A percentile compares a stretch with the other conserved stretches of the same genome.
phyloP scores from a whole-genome alignment of 345 rosid species.

The Populus euphratica region DNA sequence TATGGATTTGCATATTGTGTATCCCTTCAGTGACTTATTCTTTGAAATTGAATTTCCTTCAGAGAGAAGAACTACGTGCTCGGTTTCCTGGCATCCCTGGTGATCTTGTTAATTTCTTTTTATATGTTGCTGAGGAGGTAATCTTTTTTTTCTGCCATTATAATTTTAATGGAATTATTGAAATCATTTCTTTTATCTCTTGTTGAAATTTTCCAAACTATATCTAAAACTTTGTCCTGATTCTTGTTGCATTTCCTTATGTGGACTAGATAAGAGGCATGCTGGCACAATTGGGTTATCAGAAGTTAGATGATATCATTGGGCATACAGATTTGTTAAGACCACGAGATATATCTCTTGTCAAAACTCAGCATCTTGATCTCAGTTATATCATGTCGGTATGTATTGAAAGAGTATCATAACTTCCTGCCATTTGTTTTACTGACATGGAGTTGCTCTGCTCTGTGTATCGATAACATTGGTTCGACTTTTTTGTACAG shows the following conservation, averaged over 20 bases:
- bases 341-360: slow-evolving; percentile 85
- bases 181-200: background rate
- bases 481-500: slow-evolving; percentile 35
- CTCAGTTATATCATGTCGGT: slow-evolving; percentile 75
- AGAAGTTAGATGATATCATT: slow-evolving; percentile 84
- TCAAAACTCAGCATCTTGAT: slow-evolving; percentile 97
- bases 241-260: background rate
- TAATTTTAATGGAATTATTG: slow-evolving; percentile 3
- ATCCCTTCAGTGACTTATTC: slow-evolving; percentile 10
- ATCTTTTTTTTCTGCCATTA: slow-evolving; percentile 15
- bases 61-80: slow-evolving; percentile 98
- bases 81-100: slow-evolving; percentile 99
- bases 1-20: slow-evolving; percentile 6
- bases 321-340: slow-evolving; percentile 77
- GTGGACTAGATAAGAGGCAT: slow-evolving; percentile 80
- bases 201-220: background rate
- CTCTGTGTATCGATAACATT: slow-evolving; percentile 8
- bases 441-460: background rate
- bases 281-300: slow-evolving; percentile 86
- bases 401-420: slow-evolving; percentile 28
- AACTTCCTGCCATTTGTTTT: slow-evolving; percentile 5
- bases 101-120: slow-evolving; percentile 92
- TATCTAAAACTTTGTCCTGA: background rate
- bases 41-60: slow-evolving; percentile 8
- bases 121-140: slow-evolving; percentile 99